Conservation (phyloP, 2,329 filamentous ascomycete genomes). For the Cryphonectria radicalis region DNA sequence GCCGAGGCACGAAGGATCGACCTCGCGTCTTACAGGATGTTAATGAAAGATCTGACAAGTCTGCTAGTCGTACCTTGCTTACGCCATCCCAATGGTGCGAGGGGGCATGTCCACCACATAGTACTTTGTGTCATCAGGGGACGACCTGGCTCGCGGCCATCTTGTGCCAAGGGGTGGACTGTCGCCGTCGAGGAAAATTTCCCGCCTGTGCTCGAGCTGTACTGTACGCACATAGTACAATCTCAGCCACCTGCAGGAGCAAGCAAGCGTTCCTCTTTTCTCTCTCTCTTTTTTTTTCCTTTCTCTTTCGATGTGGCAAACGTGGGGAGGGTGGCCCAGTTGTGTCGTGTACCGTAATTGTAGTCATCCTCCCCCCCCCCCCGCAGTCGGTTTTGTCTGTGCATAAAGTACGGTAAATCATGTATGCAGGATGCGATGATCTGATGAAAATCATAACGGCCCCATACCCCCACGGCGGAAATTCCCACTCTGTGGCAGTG, state of each 20-base stretch:
- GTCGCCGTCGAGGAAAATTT: neutral
- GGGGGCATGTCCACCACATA: neutral
- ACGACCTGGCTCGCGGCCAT: neutral
- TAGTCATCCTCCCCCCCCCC: neutral
- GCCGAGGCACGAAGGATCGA: constrained; percentile 18
- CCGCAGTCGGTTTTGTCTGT: neutral
- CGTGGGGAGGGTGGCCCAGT: neutral
- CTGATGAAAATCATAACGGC: neutral
- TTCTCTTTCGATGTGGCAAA: neutral
- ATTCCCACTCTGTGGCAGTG: neutral
- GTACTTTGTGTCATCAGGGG: constrained; percentile 19
- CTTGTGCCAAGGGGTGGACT: neutral
- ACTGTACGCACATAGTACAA: neutral
- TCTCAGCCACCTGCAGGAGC: neutral
- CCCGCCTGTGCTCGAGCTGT: neutral
- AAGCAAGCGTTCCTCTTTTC: neutral
- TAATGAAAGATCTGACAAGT: constrained; percentile 27
- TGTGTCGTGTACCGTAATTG: neutral
- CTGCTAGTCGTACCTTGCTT: constrained; percentile 14
- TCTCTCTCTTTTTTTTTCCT: neutral
- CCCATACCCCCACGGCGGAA: neutral
- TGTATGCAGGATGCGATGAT: neutral
- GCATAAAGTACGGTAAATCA: neutral
- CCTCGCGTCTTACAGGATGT: constrained; percentile 10
- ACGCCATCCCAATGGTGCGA: constrained; percentile 12